Base-by-base conservation (phyloP, 805 yeast genomes). In the Zygosaccharomyces kombuchaensis region DNA sequence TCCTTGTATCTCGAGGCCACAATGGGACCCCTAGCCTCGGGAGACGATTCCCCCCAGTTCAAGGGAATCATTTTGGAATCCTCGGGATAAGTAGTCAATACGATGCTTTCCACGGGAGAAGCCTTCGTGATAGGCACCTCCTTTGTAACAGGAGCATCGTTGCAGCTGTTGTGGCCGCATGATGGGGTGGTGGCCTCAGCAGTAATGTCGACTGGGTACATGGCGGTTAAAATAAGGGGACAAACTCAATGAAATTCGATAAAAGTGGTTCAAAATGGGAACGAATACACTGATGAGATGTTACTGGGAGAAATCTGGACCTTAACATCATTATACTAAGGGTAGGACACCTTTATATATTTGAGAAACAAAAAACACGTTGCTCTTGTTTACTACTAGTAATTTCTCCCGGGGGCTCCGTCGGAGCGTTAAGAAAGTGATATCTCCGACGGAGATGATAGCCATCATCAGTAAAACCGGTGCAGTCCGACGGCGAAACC, bases 1-100 rank as follows among this genome's bases (percentile, higher is more conserved):
- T 71, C 67, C 26, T 69, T 71, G 47, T 65, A 60, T 59, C 81
- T 74, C 3, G 82, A 71, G 16, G 76, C 78, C 14, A 78, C 78
- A 36, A 81, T 63, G 7, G 86, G 84, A 10, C 83, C 83, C 57
- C 86, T 72, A 5, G 54, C 62, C 25, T 52, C 47, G 9, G 81
- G 71, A 39, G 76, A 75, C 1, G 69, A 50, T 25, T 72, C 73
- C 22, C 80, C 81, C 84, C 86, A 80, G 22, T 67, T 59, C 46
- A 79, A 52, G 3, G 73, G 63, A 42, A 80, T 65, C 31, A 84
- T 82, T 6, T 66, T 60, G 3, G 72, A 63, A 54, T 80, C 84
- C 43, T 71, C 71, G 2, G 81, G 64, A 52, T 74, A 74, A 1
- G 85, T 81, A 12, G 84, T 72, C 34, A 81, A 63, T 30, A 72